Evolutionary conservation across 2,329 filamentous ascomycete genomes (phyloP), one percentile per base, ranked within the genome.

Genomic region (Zarea fungicola): DNA sequence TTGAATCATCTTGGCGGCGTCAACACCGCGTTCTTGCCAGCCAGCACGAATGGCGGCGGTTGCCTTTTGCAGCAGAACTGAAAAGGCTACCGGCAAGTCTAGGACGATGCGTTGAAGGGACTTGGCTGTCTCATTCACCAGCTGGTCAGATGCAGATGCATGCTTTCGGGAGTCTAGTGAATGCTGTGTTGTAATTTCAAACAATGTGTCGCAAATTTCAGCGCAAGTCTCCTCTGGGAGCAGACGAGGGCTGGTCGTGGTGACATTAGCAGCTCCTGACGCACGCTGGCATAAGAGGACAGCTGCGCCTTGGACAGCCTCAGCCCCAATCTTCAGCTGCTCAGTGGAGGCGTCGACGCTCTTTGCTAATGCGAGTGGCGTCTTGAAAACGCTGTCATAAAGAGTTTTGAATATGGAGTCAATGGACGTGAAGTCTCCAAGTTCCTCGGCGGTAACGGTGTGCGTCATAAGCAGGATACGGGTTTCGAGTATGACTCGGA

Each of bases 401-500:
- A 77, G 59, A 1, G 66, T 59, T 23, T 66, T 64, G 45, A 77
- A 72, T 52, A 62, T 61, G 2, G 54, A 47, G 47, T 66, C 66
- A 16, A 65, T 62, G 32, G 59, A 60, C 39, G 60, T 62, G 55
- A 70, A 74, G 36, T 63, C 65, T 29, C 57, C 60, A 40, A 62
- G 66, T 21, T 68, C 73, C 34, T 64, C 65, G n/a, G 53, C 55
- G 4, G 59, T 60, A 56, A 68, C 61, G 1, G 60, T 55, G 6
- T 56, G 52, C 13, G 64, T 61, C 10, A 68, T 60, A 3, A 77
- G 60, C 3, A 70, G 56, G 25, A 70, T 58, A 3, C 75, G 65
- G 3, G 72, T 70, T 52, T 73, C 73, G 19, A 82, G 61, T 7
- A 80, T 60, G 1, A 76, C 73, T 44, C 76, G 74, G 5, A 81